A percentile compares a stretch with the other conserved stretches of the same genome.
Conservation (phyloP, 2,329 filamentous ascomycete genomes). For the Chalara sp. region DNA sequence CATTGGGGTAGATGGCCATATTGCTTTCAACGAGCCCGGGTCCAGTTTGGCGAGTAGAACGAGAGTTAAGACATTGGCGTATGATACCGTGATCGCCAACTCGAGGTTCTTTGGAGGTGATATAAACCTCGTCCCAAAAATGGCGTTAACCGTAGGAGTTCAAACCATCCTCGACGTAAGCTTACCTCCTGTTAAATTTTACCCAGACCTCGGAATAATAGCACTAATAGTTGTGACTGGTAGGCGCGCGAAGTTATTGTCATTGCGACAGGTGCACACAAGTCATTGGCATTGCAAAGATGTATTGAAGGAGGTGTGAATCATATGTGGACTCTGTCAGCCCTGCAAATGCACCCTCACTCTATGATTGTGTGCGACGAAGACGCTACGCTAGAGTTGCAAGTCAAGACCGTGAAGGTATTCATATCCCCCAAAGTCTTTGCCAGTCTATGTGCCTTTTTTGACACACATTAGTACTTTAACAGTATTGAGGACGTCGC, state of each 20-base stretch:
- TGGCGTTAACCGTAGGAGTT: slow-evolving; percentile 3
- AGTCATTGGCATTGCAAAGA: slow-evolving; percentile 2
- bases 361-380: slow-evolving; percentile 75
- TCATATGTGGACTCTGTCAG: slow-evolving; percentile 81
- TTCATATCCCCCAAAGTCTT: no score
- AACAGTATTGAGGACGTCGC: no score
- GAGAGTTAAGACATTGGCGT: slow-evolving; percentile 2
- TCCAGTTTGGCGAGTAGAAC: background rate
- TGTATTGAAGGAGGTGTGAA: slow-evolving; percentile 73
- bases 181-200: background rate
- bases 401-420: slow-evolving; percentile 47
- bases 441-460: no score
- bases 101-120: slow-evolving; percentile 2
- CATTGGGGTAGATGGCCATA: background rate
- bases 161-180: background rate
- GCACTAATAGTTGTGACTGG: background rate
- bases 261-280: background rate
- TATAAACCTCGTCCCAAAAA: background rate
- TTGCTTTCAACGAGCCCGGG: slow-evolving; percentile 3
- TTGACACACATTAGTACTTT: no score
- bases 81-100: slow-evolving; percentile 1
- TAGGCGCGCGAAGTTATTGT: background rate
- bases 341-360: slow-evolving; percentile 68
- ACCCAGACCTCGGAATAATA: no score
- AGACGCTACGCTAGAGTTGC: slow-evolving; percentile 62